Conservation (phyloP, 1,284 basidiomycete species). For the Rhodotorula sp. region DNA sequence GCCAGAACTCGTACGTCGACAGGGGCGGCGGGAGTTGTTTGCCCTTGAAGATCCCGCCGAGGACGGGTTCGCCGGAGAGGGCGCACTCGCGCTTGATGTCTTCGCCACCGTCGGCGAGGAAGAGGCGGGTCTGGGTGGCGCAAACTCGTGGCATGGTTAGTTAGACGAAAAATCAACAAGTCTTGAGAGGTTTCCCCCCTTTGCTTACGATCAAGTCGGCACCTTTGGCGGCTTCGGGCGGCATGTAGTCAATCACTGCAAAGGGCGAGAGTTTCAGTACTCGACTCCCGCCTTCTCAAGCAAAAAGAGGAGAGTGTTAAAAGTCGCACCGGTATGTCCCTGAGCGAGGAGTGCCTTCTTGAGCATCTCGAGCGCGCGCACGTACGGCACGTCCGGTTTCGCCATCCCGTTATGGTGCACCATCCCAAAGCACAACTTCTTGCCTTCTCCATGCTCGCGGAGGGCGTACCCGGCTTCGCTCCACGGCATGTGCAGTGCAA, state of each 20-base stretch:
- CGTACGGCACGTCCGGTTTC: constrained; percentile 68
- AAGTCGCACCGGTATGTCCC: constrained; percentile 57
- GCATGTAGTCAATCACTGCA: constrained; percentile 54
- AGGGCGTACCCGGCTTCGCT: constrained; percentile 61
- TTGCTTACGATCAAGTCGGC: constrained; percentile 45
- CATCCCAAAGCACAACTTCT: constrained; percentile 61
- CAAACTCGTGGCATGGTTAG: too few species aligned
- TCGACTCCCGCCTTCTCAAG: background rate
- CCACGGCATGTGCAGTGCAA: constrained; percentile 61
- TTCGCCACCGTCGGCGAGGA: constrained; percentile 38
- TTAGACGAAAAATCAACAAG: too few species aligned
- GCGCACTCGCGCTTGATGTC: constrained; percentile 21
- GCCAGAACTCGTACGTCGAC: constrained; percentile 60
- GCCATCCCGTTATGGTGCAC: constrained; percentile 63
- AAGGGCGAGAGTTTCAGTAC: background rate
- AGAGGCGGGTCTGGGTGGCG: constrained; percentile 28
- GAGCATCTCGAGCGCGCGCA: constrained; percentile 61
- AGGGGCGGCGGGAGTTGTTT: background rate
- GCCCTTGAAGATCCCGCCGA: background rate
- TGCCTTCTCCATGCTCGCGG: constrained; percentile 60
- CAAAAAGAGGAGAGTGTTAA: background rate
- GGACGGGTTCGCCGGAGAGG: constrained; percentile 9
- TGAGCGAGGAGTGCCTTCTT: constrained; percentile 61
- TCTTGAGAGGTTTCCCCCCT: too few species aligned
- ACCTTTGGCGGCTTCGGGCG: constrained; percentile 50